phyloP scores from a whole-genome alignment of 1,139 yeast species.

The Protomyces inundatus region DNA sequence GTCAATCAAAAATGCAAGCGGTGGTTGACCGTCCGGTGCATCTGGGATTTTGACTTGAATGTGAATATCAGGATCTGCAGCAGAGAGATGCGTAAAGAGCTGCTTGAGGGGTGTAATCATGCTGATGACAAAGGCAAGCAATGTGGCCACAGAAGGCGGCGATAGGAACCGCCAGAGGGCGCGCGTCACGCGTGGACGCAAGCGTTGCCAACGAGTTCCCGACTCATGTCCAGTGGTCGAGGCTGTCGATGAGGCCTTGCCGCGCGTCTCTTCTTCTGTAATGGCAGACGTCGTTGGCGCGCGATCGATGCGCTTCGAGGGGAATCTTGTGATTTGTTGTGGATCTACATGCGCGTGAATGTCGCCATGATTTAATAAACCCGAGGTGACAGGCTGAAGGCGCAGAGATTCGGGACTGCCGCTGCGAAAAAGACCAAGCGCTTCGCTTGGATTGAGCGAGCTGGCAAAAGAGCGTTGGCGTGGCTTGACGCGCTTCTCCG shows the following conservation, averaged over 20 bases:
- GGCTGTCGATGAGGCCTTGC: neutral
- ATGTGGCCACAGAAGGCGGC: constrained; percentile 64
- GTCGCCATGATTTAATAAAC: constrained; percentile 11
- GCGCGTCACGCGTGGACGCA: constrained; percentile 25
- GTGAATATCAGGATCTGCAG: constrained; percentile 34
- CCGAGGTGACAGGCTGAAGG: constrained; percentile 6
- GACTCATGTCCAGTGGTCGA: neutral
- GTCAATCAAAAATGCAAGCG: constrained; percentile 78
- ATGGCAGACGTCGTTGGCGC: neutral
- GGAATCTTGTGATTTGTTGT: constrained; percentile 1
- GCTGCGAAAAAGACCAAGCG: constrained; percentile 1
- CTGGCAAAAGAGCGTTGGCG: neutral
- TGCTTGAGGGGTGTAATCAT: constrained; percentile 87
- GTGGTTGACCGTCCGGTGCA: constrained; percentile 83
- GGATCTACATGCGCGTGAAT: constrained; percentile 4
- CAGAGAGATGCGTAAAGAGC: constrained; percentile 52
- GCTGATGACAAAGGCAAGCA: constrained; percentile 57
- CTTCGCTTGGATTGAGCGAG: constrained; percentile 5
- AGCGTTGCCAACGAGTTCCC: neutral
- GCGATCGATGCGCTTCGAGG: neutral
- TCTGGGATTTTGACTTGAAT: constrained; percentile 40
- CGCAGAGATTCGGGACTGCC: neutral
- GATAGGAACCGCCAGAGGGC: constrained; percentile 57
- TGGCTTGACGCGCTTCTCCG: neutral
- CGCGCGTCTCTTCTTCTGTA: neutral